Conservation (phyloP, 176 grass and related monocot genomes). For the Alloteropsis semialata region DNA sequence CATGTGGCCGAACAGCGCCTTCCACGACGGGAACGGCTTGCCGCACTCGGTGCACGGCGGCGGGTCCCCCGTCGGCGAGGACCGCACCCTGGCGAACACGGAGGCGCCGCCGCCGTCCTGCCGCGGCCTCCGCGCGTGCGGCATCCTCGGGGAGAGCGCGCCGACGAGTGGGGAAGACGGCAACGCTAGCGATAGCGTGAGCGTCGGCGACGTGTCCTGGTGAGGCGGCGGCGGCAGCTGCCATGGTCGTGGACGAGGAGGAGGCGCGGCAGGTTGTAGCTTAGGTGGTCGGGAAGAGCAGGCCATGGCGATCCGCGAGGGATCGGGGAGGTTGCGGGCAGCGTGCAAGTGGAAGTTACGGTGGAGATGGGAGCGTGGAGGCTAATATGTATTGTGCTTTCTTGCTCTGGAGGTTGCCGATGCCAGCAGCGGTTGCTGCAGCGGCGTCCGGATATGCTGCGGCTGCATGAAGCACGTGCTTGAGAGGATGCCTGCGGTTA, state of each 20-base stretch:
- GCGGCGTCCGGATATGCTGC: no score
- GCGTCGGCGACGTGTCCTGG: slow-evolving; percentile 15
- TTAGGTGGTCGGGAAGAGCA: background rate
- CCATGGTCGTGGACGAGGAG: background rate
- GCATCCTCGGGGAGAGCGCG: background rate
- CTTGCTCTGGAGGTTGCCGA: no score
- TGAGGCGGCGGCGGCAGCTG: background rate
- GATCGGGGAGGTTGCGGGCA: no score
- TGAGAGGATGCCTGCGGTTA: no score
- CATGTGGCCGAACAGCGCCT: slow-evolving; percentile 80
- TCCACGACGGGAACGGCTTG: slow-evolving; percentile 42
- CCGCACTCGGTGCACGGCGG: slow-evolving; percentile 52
- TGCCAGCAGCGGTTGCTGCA: no score
- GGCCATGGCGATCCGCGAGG: background rate
- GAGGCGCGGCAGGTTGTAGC: background rate
- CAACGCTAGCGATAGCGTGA: slow-evolving; percentile 18
- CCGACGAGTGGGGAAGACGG: background rate
- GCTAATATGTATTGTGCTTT: background rate
- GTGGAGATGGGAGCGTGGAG: background rate
- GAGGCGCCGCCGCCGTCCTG: background rate
- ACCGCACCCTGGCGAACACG: background rate
- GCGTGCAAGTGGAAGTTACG: background rate
- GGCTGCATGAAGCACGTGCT: no score
- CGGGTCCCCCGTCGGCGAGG: background rate
- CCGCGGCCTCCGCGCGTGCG: background rate